Percentiles rank a stretch among this genome's conserved stretches.
Evolutionary conservation across 2,329 filamentous ascomycete species (phyloP).

Genomic region (Ophiostoma novo-ulmi): DNA sequence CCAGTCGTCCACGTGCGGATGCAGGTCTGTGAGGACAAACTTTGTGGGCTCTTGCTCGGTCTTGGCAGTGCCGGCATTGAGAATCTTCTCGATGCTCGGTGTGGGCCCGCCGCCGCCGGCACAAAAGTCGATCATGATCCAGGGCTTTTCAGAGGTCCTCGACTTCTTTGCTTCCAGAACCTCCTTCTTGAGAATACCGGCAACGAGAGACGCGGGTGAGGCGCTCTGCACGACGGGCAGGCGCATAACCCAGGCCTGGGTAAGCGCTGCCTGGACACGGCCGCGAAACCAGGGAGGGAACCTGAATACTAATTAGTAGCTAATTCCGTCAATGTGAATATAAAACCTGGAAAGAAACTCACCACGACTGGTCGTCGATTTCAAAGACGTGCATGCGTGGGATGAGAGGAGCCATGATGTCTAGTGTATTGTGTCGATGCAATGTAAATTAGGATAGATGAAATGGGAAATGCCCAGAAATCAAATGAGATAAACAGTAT

Average conservation of each 20-base stretch:
- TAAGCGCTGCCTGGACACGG: constrained; percentile 60
- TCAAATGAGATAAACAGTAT: not conserved
- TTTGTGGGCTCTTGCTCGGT: constrained; percentile 30
- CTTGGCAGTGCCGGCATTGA: constrained; percentile 42
- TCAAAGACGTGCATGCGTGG: constrained; percentile 61
- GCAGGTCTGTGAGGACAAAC: constrained; percentile 62
- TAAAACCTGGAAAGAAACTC: constrained; percentile 27
- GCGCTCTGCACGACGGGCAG: constrained; percentile 53
- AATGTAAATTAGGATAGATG: not conserved
- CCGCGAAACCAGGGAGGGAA: constrained; percentile 61
- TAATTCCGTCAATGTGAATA: not conserved
- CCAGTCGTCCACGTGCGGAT: constrained; percentile 60
- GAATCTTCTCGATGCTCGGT: constrained; percentile 54
- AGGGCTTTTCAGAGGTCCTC: constrained; percentile 33
- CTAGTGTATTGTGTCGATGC: not conserved
- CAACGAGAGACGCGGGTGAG: constrained; percentile 58
- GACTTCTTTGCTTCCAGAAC: constrained; percentile 28
- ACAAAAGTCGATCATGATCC: constrained; percentile 70
- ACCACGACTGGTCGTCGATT: constrained; percentile 64
- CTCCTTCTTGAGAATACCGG: constrained; percentile 44
- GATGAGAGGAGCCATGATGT: constrained; percentile 26
- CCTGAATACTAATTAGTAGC: constrained; percentile 39
- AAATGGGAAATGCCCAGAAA: not conserved
- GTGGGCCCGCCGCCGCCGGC: constrained; percentile 69
- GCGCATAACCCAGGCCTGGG: constrained; percentile 56